phyloP scores from a whole-genome alignment of 306 rosid species.

The Malus fusca region DNA sequence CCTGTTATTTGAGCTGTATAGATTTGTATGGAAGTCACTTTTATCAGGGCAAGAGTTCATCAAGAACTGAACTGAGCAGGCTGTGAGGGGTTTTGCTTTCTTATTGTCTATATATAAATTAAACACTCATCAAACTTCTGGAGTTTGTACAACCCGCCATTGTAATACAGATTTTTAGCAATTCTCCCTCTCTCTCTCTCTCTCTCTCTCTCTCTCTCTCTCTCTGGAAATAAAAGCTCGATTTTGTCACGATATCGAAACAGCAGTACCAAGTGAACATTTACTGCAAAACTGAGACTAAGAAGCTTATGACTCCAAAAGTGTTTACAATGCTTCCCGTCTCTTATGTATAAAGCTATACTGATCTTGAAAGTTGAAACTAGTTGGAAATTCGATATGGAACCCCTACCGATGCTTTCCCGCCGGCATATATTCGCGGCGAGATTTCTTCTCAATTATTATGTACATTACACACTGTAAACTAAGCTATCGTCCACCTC shows the following conservation, averaged over 20 bases:
- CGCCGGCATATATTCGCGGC: background rate
- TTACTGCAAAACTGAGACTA: background rate
- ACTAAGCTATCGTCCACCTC: conserved; percentile 22
- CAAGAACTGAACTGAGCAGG: background rate
- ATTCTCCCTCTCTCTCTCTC: background rate
- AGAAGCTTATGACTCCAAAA: background rate
- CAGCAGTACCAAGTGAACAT: background rate
- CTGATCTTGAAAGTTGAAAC: background rate
- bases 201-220: background rate
- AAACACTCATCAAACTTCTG: background rate
- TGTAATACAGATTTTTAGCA: background rate
- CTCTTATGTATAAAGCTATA: background rate
- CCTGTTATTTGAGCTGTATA: background rate
- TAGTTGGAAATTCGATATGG: no score
- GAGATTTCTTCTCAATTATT: background rate
- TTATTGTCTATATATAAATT: background rate
- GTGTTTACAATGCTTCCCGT: background rate
- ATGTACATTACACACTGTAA: background rate
- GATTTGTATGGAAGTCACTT: background rate
- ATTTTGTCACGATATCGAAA: background rate
- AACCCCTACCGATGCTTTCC: no score
- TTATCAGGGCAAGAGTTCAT: background rate
- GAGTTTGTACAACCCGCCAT: background rate
- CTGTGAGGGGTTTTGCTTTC: background rate
- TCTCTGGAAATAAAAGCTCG: background rate